Evolutionary conservation across 805 yeast genomes (phyloP).

Genomic region (Candida chilensis): DNA sequence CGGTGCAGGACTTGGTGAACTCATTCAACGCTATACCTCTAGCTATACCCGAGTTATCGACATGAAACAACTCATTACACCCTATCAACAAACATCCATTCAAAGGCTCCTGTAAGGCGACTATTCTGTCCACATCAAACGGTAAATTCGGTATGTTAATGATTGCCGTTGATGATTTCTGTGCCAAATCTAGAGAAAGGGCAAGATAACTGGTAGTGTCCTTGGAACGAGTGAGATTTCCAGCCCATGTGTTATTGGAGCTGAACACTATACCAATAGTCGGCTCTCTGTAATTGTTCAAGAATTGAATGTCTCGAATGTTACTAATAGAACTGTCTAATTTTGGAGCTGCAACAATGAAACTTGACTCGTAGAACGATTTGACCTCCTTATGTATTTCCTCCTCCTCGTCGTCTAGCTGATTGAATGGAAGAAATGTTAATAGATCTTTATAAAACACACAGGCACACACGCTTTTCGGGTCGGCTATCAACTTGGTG

Average conservation of each 20-base stretch:
- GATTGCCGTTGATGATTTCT: slow-evolving; percentile 56
- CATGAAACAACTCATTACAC: slow-evolving; percentile 65
- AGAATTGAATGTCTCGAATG: slow-evolving; percentile 63
- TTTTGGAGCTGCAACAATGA: slow-evolving; percentile 44
- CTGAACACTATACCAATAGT: slow-evolving; percentile 64
- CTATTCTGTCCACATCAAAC: slow-evolving; percentile 56
- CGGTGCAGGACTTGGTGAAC: slow-evolving; percentile 32
- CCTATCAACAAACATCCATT: slow-evolving; percentile 69
- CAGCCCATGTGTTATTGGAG: slow-evolving; percentile 69
- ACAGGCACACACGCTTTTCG: slow-evolving; percentile 45
- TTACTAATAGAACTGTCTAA: slow-evolving; percentile 50
- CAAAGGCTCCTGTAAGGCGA: slow-evolving; percentile 57
- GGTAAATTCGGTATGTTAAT: slow-evolving; percentile 60
- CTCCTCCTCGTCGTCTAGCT: slow-evolving; percentile 28
- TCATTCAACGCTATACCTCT: slow-evolving; percentile 57
- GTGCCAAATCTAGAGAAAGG: slow-evolving; percentile 55
- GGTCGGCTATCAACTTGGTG: slow-evolving; percentile 50
- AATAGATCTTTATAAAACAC: slow-evolving; percentile 59
- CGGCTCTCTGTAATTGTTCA: slow-evolving; percentile 73
- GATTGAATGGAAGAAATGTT: slow-evolving; percentile 60
- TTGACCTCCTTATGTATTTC: slow-evolving; percentile 25
- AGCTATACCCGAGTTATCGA: slow-evolving; percentile 68
- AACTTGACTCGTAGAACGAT: slow-evolving; percentile 41
- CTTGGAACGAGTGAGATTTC: slow-evolving; percentile 47
- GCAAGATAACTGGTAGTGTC: slow-evolving; percentile 59